These are phyloP conservation scores for Fusarium concolor DNA, from an alignment of 2,329 filamentous ascomycete genomes.

Conservation along the genomic window DNA sequence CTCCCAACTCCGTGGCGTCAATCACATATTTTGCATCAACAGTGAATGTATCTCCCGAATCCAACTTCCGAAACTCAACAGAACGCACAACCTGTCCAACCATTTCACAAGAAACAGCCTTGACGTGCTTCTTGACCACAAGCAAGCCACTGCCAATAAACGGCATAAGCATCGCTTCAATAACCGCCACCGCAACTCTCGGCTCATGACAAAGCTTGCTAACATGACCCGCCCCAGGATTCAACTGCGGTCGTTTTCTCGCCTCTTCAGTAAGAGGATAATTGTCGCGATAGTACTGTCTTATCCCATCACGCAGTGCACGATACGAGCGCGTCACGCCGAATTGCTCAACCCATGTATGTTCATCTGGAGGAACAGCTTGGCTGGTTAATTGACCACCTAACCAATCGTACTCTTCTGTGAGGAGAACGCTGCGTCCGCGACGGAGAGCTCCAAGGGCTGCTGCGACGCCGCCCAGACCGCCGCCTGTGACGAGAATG, in stretches of 20 bases:
- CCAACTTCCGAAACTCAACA: slow-evolving; percentile 20
- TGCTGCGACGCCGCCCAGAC: slow-evolving; percentile 45
- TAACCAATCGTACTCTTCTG: slow-evolving; percentile 47
- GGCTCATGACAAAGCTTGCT: slow-evolving; percentile 48
- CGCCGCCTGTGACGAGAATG: slow-evolving; percentile 42
- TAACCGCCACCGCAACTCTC: slow-evolving; percentile 45
- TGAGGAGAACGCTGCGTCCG: slow-evolving; percentile 41
- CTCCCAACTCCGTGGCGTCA: slow-evolving; percentile 33
- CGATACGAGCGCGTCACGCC: slow-evolving; percentile 46
- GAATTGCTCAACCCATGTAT: slow-evolving; percentile 48
- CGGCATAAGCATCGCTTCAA: slow-evolving; percentile 44
- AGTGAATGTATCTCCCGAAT: neutral
- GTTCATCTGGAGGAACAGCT: slow-evolving; percentile 47
- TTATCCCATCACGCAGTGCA: slow-evolving; percentile 39
- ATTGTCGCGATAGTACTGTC: slow-evolving; percentile 44
- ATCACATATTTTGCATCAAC: slow-evolving; percentile 32
- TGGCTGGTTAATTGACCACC: slow-evolving; percentile 47
- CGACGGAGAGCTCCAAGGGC: slow-evolving; percentile 44
- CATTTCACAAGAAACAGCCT: slow-evolving; percentile 38
- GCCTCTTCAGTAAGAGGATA: slow-evolving; percentile 45
- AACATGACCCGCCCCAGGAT: slow-evolving; percentile 46
- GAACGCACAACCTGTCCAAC: slow-evolving; percentile 10
- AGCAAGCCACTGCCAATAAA: slow-evolving; percentile 42
- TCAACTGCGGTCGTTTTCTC: slow-evolving; percentile 40
- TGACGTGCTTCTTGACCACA: slow-evolving; percentile 36